Conservation (phyloP, 2,329 filamentous ascomycete species). For the Cladorrhinum sp. region DNA sequence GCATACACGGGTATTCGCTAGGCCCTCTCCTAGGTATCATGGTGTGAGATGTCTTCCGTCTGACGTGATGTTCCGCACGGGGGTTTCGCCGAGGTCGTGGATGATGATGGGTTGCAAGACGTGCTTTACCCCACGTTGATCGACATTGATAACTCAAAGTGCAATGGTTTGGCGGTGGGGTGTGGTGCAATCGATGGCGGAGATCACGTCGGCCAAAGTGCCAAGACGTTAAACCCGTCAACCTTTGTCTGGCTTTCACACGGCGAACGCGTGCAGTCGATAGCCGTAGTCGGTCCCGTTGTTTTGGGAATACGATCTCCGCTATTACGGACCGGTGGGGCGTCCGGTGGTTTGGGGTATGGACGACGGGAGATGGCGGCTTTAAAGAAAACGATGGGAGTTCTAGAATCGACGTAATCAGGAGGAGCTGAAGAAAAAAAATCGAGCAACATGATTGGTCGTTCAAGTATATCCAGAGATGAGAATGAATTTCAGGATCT, state of each 20-base stretch:
- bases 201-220: constrained; percentile 6
- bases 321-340: too few relatives aligned
- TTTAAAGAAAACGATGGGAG: too few relatives aligned
- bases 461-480: too few relatives aligned
- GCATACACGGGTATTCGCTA: not conserved
- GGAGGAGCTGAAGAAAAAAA: too few relatives aligned
- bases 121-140: constrained; percentile 17
- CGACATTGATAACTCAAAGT: constrained; percentile 1
- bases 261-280: not conserved
- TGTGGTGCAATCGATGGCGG: constrained; percentile 10
- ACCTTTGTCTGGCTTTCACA: not conserved
- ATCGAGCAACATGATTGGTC: too few relatives aligned
- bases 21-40: not conserved
- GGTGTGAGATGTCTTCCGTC: constrained; percentile 14
- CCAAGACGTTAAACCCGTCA: constrained; percentile 13
- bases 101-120: constrained; percentile 7
- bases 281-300: constrained; percentile 7
- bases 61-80: constrained; percentile 20
- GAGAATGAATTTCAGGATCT: too few relatives aligned
- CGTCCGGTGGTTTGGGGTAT: too few relatives aligned
- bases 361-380: too few relatives aligned
- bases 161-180: not conserved
- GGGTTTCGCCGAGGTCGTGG: not conserved
- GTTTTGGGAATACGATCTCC: not conserved
- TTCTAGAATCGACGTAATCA: too few relatives aligned